These are phyloP conservation scores for Avena eriantha DNA, from an alignment of 176 grass and related monocot species.

Conservation along the genomic window DNA sequence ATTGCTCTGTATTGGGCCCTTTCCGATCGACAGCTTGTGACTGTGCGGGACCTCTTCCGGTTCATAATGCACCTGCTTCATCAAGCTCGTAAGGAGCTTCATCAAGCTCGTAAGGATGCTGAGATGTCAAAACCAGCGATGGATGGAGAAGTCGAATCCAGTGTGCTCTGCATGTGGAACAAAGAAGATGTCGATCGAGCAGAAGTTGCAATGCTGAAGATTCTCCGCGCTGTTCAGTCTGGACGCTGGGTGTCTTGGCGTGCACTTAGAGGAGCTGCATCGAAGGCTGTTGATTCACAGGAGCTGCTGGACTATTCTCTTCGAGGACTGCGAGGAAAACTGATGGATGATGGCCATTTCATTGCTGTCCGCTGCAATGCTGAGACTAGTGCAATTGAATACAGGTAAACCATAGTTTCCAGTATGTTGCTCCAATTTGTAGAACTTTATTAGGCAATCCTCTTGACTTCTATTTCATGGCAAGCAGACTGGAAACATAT, in stretches of 20 bases:
- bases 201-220: conserved; percentile 70
- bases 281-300: conserved; percentile 58
- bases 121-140: conserved; percentile 32
- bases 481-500: conserved; percentile 71
- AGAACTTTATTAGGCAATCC: conserved; percentile 6
- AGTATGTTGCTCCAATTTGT: conserved; percentile 15
- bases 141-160: conserved; percentile 32
- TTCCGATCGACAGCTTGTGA: conserved; percentile 59
- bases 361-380: conserved; percentile 76
- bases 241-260: conserved; percentile 82
- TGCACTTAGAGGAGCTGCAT: conserved; percentile 76
- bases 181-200: conserved; percentile 54
- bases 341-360: conserved; percentile 59
- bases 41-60: conserved; percentile 69
- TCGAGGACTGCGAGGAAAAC: conserved; percentile 60
- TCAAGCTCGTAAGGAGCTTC: conserved; percentile 53
- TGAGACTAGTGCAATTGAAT: conserved; percentile 80
- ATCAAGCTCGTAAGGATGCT: conserved; percentile 39
- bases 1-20: conserved; percentile 79
- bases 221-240: conserved; percentile 61
- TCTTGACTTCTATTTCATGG: conserved; percentile 29
- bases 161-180: conserved; percentile 50
- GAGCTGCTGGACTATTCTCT: conserved; percentile 82
- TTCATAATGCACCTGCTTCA: conserved; percentile 66
- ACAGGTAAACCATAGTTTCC: conserved; percentile 57